Evolutionary conservation across 1,284 basidiomycete species (phyloP).

Genomic region (Mrakiaceae sp.): DNA sequence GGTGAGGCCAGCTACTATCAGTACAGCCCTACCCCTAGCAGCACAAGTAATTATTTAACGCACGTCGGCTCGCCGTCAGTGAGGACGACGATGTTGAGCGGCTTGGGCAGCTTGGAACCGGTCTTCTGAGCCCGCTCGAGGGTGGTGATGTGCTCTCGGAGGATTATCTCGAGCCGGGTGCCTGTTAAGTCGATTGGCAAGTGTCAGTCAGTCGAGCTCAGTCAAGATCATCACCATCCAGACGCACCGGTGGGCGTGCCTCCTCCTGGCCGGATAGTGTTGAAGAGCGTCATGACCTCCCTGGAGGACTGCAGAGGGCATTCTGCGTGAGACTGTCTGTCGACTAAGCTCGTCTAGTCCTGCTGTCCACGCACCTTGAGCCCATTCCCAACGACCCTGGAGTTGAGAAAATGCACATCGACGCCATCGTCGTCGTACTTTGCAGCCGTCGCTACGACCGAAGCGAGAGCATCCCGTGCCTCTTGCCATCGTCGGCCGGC

Average conservation of each 20-base stretch:
- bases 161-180: constrained; percentile 2
- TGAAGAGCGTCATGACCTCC: constrained; percentile 34
- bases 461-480: constrained; percentile 27
- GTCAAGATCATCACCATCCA: too few species aligned
- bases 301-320: constrained; percentile 18
- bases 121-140: constrained; percentile 1
- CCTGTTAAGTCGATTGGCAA: background rate
- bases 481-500: constrained; percentile 30
- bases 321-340: background rate
- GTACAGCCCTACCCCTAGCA: too few species aligned
- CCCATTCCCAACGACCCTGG: constrained; percentile 30
- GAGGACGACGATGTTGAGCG: constrained; percentile 49
- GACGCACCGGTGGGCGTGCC: constrained; percentile 22
- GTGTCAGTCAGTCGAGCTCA: too few species aligned
- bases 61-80: constrained; percentile 51
- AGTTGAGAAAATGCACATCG: constrained; percentile 34
- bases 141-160: background rate
- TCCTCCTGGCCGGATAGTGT: constrained; percentile 28
- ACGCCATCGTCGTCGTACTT: constrained; percentile 30
- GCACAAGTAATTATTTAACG: background rate
- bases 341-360: too few species aligned
- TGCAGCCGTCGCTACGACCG: constrained; percentile 25
- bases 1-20: too few species aligned
- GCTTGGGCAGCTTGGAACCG: constrained; percentile 36
- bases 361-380: constrained; percentile 21